These are phyloP conservation scores for Bolboschoenus planiculmis DNA, from an alignment of 176 grass and related monocot species.

Conservation along the genomic window DNA sequence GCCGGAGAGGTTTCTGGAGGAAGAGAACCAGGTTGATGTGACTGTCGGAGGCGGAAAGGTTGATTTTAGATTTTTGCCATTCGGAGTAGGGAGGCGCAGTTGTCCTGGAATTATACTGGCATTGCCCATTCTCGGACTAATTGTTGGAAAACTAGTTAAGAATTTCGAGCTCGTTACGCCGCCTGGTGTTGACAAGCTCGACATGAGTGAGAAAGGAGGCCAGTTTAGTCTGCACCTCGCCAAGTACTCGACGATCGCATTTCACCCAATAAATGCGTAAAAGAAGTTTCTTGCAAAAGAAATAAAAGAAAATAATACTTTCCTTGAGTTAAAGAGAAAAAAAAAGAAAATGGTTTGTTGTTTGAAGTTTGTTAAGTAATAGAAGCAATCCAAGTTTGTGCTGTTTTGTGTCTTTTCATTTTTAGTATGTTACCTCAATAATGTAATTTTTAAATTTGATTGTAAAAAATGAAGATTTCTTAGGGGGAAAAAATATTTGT, in stretches of 20 bases:
- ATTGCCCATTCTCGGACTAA: slow-evolving; percentile 26
- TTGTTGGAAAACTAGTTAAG: slow-evolving; percentile 25
- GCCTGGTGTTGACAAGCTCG: slow-evolving; percentile 23
- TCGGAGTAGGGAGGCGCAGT: slow-evolving; percentile 26
- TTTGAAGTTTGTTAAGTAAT: not conserved
- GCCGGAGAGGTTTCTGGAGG: slow-evolving; percentile 28
- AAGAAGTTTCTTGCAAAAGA: not conserved
- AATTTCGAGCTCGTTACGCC: slow-evolving; percentile 21
- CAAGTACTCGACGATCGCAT: slow-evolving; percentile 22
- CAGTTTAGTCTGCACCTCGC: slow-evolving; percentile 28
- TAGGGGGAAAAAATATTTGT: not conserved
- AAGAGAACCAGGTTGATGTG: slow-evolving; percentile 21
- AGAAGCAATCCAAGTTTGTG: not conserved
- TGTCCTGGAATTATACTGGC: slow-evolving; percentile 36
- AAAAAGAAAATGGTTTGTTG: not conserved
- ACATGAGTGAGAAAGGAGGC: slow-evolving; percentile 29
- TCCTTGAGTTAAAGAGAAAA: not conserved
- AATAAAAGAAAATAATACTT: not conserved
- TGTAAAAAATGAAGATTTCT: not conserved
- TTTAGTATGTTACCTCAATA: not conserved
- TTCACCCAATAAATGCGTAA: slow-evolving; percentile 13
- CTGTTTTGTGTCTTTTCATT: not conserved
- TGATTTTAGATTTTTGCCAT: slow-evolving; percentile 28
- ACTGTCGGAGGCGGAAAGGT: slow-evolving; percentile 17
- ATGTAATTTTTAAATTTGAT: not conserved